Conservation (phyloP, 2,329 filamentous ascomycete genomes). For the Alternaria solani region DNA sequence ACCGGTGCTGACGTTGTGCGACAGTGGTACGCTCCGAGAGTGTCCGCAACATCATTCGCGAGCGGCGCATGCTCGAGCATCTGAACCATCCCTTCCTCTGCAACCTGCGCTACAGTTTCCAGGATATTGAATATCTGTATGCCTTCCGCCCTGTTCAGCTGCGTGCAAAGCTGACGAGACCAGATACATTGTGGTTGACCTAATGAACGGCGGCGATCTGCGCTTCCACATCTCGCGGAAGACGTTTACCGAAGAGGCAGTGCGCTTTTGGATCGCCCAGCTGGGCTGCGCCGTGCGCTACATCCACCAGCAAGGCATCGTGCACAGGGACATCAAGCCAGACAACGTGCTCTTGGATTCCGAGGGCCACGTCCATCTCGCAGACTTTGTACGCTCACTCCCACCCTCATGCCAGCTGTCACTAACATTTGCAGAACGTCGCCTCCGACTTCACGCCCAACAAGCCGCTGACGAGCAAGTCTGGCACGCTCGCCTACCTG, state of each 20-base stretch:
- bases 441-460: constrained; percentile 89
- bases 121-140: constrained; percentile 98
- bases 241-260: constrained; percentile 95
- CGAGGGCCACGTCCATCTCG: constrained; percentile 83
- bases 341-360: constrained; percentile 54
- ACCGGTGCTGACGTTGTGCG: constrained; percentile 40
- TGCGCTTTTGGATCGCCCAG: constrained; percentile 96
- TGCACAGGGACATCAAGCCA: constrained; percentile 54
- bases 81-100: constrained; percentile 98
- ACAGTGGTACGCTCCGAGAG: constrained; percentile 96
- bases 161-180: constrained; percentile 21
- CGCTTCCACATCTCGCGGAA: constrained; percentile 98
- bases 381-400: constrained; percentile 80
- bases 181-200: constrained; percentile 90
- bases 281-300: constrained; percentile 83
- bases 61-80: constrained; percentile 97
- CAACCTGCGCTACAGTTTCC: constrained; percentile 98
- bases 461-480: constrained; percentile 90
- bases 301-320: constrained; percentile 54
- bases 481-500: constrained; percentile 92
- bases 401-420: neutral
- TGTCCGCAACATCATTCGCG: constrained; percentile 96
- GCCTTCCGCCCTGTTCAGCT: constrained; percentile 42
- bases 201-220: constrained; percentile 97
- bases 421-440: constrained; percentile 76